Evolutionary conservation across 106 monocot genomes (phyloP).

Genomic region (Alisma plantagoaquatica): DNA sequence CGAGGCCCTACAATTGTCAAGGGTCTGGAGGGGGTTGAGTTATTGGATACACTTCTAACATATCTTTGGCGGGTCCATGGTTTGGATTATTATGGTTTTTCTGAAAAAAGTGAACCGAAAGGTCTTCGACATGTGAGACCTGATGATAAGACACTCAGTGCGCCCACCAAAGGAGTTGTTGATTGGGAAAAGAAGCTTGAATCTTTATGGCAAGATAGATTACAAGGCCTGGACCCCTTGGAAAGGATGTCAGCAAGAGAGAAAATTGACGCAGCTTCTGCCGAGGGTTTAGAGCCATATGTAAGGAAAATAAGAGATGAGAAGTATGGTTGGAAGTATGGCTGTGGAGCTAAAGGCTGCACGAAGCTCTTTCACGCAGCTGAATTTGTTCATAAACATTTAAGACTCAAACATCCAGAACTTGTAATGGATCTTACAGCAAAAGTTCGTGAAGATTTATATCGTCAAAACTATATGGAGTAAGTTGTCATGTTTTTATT

Average conservation of each 20-base stretch:
- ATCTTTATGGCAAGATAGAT: conserved; percentile 72
- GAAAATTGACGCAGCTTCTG: conserved; percentile 77
- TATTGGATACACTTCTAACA: conserved; percentile 86
- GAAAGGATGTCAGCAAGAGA: conserved; percentile 72
- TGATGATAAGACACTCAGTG: conserved; percentile 46
- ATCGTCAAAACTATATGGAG: conserved; percentile 98
- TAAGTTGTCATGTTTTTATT: conserved; percentile 29
- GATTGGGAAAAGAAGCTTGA: conserved; percentile 94
- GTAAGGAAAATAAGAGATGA: conserved; percentile 97
- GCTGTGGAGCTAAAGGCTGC: conserved; percentile 97
- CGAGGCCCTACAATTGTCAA: conserved; percentile 68
- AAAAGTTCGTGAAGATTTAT: conserved; percentile 89
- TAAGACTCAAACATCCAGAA: conserved; percentile 87
- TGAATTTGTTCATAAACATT: conserved; percentile 97
- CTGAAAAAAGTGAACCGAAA: conserved; percentile 63
- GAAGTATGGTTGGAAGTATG: conserved; percentile 99
- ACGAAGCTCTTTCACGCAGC: conserved; percentile 94
- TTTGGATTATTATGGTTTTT: conserved; percentile 88
- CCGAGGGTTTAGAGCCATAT: conserved; percentile 68
- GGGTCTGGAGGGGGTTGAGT: conserved; percentile 87
- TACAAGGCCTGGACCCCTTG: conserved; percentile 65
- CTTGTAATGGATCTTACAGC: conserved; percentile 71
- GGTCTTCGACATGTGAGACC: conserved; percentile 71
- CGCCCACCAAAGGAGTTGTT: conserved; percentile 13
- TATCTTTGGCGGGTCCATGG: conserved; percentile 92